These are phyloP conservation scores for Mimosa bimucronata DNA, from an alignment of 306 rosid genomes.

Conservation along the genomic window DNA sequence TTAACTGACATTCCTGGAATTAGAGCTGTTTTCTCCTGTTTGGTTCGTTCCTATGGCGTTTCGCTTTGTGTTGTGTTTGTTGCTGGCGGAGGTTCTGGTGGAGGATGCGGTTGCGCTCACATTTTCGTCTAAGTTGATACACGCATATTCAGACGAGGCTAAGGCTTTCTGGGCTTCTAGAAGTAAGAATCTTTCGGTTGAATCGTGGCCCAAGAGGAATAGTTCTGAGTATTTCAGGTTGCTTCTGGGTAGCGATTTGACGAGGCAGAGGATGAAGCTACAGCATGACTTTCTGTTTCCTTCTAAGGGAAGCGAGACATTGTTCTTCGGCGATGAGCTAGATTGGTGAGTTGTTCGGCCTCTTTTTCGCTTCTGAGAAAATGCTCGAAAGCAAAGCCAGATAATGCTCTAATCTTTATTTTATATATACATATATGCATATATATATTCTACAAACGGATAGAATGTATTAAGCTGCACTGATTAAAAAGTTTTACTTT, in stretches of 20 bases:
- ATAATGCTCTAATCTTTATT: slow-evolving; percentile 17
- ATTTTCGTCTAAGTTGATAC: slow-evolving; percentile 74
- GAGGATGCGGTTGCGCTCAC: slow-evolving; percentile 43
- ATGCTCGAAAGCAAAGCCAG: background rate
- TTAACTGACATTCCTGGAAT: background rate
- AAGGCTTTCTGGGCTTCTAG: slow-evolving; percentile 49
- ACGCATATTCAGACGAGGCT: slow-evolving; percentile 72
- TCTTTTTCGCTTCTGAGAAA: slow-evolving; percentile 27
- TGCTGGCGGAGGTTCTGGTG: slow-evolving; percentile 34
- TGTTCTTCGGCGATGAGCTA: slow-evolving; percentile 64
- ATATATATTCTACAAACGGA: background rate
- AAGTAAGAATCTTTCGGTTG: slow-evolving; percentile 25
- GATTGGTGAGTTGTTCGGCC: slow-evolving; percentile 53
- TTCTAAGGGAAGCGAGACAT: slow-evolving; percentile 67
- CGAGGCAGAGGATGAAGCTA: slow-evolving; percentile 70
- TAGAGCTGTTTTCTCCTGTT: background rate
- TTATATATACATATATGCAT: no score
- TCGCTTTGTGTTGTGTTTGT: slow-evolving; percentile 46
- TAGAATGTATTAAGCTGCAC: background rate
- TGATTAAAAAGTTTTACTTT: background rate
- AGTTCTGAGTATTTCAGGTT: slow-evolving; percentile 62
- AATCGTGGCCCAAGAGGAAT: slow-evolving; percentile 56
- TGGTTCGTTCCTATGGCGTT: slow-evolving; percentile 42
- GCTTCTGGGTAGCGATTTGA: slow-evolving; percentile 58
- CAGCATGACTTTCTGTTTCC: slow-evolving; percentile 60